Percentiles rank a stretch among this genome's conserved stretches.
Conservation (phyloP, 2,329 filamentous ascomycete genomes). For the Neodidymelliopsis sp. region DNA sequence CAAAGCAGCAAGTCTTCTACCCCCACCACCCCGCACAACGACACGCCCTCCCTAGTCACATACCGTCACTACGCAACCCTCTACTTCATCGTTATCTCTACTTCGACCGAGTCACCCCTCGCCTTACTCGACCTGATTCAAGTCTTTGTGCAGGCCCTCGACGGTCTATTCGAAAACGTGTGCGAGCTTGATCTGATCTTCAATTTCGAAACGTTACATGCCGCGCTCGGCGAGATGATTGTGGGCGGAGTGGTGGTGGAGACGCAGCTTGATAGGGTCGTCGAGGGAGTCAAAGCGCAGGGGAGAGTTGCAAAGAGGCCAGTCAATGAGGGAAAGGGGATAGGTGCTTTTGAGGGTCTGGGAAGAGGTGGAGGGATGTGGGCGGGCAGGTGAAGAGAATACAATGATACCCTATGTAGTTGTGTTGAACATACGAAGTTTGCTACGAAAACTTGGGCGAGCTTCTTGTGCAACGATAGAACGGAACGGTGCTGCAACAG, state of each 20-base stretch:
- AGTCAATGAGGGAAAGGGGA: conserved; percentile 69
- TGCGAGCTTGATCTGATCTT: conserved; percentile 99
- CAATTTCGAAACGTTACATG: conserved; percentile 97
- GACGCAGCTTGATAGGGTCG: conserved; percentile 86
- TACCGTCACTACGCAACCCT: conserved; percentile 98
- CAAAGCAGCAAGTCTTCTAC: conserved; percentile 55
- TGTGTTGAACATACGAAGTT: no score
- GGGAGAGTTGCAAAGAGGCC: conserved; percentile 80
- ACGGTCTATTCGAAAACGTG: conserved; percentile 96
- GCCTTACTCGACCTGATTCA: conserved; percentile 96
- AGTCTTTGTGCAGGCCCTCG: conserved; percentile 95
- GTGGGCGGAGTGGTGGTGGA: conserved; percentile 94
- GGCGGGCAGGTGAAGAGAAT: conserved; percentile 38
- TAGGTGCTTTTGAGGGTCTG: conserved; percentile 36
- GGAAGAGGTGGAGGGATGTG: conserved; percentile 44
- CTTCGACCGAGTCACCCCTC: conserved; percentile 92
- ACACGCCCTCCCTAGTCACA: conserved; percentile 92
- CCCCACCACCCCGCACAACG: conserved; percentile 71
- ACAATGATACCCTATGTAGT: no score
- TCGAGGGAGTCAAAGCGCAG: conserved; percentile 79
- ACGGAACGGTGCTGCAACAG: no score
- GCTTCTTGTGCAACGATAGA: no score
- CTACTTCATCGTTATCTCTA: conserved; percentile 98
- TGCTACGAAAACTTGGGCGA: no score
- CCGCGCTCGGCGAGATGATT: conserved; percentile 90